phyloP scores from a whole-genome alignment of 768 basidiomycete species.

The Clitopilus hobsonii region DNA sequence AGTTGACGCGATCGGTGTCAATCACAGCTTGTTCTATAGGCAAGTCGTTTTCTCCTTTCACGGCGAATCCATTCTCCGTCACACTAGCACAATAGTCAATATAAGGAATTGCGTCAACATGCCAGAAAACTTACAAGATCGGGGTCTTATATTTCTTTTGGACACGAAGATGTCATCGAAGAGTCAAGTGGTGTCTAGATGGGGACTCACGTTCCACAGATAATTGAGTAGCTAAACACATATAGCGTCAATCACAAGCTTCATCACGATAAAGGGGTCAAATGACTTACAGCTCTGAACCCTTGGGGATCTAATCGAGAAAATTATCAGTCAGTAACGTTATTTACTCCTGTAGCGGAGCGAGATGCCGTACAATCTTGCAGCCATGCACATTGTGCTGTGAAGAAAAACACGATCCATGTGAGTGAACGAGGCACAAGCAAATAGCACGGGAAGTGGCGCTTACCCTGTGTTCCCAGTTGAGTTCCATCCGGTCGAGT shows the following conservation, averaged over 20 bases:
- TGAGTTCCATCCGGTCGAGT: slow-evolving; percentile 59
- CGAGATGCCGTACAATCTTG: slow-evolving; percentile 47
- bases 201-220: slow-evolving; percentile 50
- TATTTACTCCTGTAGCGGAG: background rate
- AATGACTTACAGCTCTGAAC: slow-evolving; percentile 49
- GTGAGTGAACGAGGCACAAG: background rate
- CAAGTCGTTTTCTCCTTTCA: slow-evolving; percentile 56
- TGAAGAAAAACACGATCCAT: slow-evolving; percentile 2
- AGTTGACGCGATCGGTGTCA: slow-evolving; percentile 62
- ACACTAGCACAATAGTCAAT: slow-evolving; percentile 33
- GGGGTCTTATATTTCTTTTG: slow-evolving; percentile 40
- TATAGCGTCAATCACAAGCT: background rate
- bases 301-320: slow-evolving; percentile 50
- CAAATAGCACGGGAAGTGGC: background rate
- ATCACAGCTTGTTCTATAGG: slow-evolving; percentile 48
- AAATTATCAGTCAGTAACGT: background rate
- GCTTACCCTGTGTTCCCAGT: slow-evolving; percentile 55
- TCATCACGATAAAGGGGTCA: background rate
- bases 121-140: slow-evolving; percentile 25
- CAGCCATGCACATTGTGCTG: slow-evolving; percentile 62
- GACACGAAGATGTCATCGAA: slow-evolving; percentile 18
- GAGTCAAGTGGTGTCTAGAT: background rate
- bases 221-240: slow-evolving; percentile 54
- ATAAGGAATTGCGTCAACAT: background rate
- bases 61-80: slow-evolving; percentile 73